Base-by-base conservation (phyloP, 1,284 basidiomycete genomes). In the Vanrija pseudolonga region DNA sequence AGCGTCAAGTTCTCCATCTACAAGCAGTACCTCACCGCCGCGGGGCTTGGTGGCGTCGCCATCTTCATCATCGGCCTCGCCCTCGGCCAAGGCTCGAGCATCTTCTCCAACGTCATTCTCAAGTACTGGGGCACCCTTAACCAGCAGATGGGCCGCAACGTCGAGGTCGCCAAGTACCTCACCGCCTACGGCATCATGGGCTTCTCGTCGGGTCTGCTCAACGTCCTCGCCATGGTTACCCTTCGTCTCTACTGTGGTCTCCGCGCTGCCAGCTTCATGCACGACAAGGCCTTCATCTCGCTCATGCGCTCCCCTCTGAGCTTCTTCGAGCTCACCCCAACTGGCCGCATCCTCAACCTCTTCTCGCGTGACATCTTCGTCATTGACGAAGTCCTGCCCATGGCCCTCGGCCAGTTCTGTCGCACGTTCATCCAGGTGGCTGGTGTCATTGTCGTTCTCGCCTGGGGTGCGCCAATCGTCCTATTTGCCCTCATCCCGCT, bases 311-410 rank as follows among this genome's bases (percentile, higher is more conserved):
- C 89, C 2, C 91, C 92, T 0, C 77, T 95, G 66, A 84, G 83
- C 60, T 96, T 91, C 79, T 96, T 95, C 67, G 91, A 93, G 74
- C 76, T 83, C 52, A 92, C 89, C 0, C 89, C 90, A 2, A 85
- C 83, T 20, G 88, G 89, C 65, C 68, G 71, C 47, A 78, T 71
- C 57, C 69, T 79, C 28, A 78, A 79, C 61, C 76, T 96, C 36
- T 98, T 98, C 77, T 90, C 90, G 15, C 84, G 92, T 6, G 95
- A 98, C 69, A 85, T 89, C 43, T 94, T 94, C 67, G 91, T 95
- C 36, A 85, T 93, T 42, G 94, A 97, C 51, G 84, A 89, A 66
- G 78, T 90, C 7, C 81, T 94, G 22, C 84, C 85, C 20, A 81
- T 86, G 45, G 85, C 83, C 1, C 85, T 93, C 36, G 83, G 84